These are phyloP conservation scores for Ascocoryne sarcoides DNA, from an alignment of 2,329 filamentous ascomycete species.

Conservation along the genomic window DNA sequence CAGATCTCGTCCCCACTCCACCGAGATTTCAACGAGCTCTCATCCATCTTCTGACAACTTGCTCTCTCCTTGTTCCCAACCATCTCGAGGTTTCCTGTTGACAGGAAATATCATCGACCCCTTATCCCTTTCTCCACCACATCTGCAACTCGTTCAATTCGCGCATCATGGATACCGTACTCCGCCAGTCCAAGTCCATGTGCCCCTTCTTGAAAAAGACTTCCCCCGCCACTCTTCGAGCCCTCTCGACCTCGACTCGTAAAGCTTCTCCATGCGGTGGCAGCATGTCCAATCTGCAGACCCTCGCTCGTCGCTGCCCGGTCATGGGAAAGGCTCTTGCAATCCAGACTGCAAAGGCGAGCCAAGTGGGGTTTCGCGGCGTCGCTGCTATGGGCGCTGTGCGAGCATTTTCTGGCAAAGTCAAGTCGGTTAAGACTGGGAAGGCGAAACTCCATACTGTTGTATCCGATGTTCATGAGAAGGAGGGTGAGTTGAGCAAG, in stretches of 20 bases:
- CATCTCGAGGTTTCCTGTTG: constrained; percentile 3
- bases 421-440: constrained; percentile 39
- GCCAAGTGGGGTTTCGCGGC: constrained; percentile 33
- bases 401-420: constrained; percentile 42
- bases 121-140: neutral
- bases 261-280: constrained; percentile 66
- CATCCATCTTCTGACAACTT: neutral
- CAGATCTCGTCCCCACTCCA: neutral
- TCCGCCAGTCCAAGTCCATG: constrained; percentile 92
- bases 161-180: constrained; percentile 73
- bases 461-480: constrained; percentile 38
- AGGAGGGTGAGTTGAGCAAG: constrained; percentile 38
- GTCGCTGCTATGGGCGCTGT: constrained; percentile 39
- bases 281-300: constrained; percentile 94
- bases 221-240: constrained; percentile 81
- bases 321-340: constrained; percentile 98
- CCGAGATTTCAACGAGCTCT: neutral
- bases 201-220: constrained; percentile 97
- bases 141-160: constrained; percentile 2
- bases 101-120: constrained; percentile 5
- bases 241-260: constrained; percentile 65
- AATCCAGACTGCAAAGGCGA: constrained; percentile 61
- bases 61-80: neutral
- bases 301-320: constrained; percentile 88
- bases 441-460: constrained; percentile 78